Evolutionary conservation across 306 rosid genomes (phyloP), one percentile per base, ranked within the genome.

Genomic region (Pterocarpus santalinus): DNA sequence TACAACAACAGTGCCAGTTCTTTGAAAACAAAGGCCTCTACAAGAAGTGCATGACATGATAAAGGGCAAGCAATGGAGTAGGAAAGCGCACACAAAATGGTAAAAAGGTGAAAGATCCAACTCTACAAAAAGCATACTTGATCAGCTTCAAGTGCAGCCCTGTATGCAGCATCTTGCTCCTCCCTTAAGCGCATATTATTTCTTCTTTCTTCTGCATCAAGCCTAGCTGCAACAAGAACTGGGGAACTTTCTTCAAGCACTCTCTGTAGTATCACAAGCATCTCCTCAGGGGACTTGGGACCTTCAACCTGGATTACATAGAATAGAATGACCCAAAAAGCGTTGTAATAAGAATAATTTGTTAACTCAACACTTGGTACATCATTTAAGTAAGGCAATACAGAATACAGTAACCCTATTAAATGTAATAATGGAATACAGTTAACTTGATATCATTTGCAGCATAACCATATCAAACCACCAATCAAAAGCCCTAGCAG

Each of bases 71-170:
- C 39, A 62, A 44, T 22, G 53, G 67, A 35, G 41, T 69, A 57
- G 46, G 77, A 47, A 7, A 5, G 5, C 7, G 1, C 12, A 46
- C 8, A 57, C 64, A 73, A 60, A 82, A 39, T 36, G 39, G 39
- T 57, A 58, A 12, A 73, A 22, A 51, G 16, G 55, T 66, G 22
- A 69, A 41, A 75, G 60, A 71, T 76, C 46, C 13, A 35, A 57
- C 57, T 41, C 56, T 28, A 57, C 63, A 69, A 70, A 73, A 51
- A 69, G 64, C 94, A 85, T 90, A 93, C 99, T 88, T 92, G 99
- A 89, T 95, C 99, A 46, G 99, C 98, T 90, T 95, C 97, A 73
- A 95, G 99, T 39, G 99, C 98, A 53, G 97, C 97, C 89, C 97
- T 90, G 79, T 86, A 96, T 49, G 99, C 99, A 82, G 99, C 98